Percentiles rank a stretch among this genome's conserved stretches.
Conservation (phyloP, 75 land plant species). For the Sequoia sempervirens region DNA sequence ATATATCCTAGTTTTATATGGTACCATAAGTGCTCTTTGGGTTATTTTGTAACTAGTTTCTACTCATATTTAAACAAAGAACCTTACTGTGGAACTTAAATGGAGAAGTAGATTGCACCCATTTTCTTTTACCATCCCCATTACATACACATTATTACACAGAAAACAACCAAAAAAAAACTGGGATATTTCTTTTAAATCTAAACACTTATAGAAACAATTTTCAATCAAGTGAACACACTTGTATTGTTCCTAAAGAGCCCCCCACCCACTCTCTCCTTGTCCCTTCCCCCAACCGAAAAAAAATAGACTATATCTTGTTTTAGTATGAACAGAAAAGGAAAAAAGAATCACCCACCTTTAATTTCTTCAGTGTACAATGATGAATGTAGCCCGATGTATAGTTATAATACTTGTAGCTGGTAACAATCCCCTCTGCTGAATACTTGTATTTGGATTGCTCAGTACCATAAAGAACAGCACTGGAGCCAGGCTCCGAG, state of each 20-base stretch:
- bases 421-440: slow-evolving; percentile 31
- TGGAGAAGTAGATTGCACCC: no score
- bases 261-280: no score
- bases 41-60: no score
- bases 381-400: slow-evolving; percentile 76
- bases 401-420: slow-evolving; percentile 56
- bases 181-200: no score
- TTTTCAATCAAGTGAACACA: no score
- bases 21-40: not conserved
- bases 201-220: not conserved
- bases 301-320: no score
- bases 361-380: slow-evolving; percentile 27
- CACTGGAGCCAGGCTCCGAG: slow-evolving; percentile 21
- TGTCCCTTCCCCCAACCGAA: no score
- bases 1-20: not conserved
- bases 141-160: no score
- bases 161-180: no score
- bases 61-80: not conserved
- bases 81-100: no score
- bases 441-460: not conserved
- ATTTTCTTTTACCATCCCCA: no score
- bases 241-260: no score
- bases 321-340: not conserved
- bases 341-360: slow-evolving; percentile 23
- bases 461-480: slow-evolving; percentile 32